Base-by-base conservation (phyloP, 257 asterid species). In the Nemophila menziesii region DNA sequence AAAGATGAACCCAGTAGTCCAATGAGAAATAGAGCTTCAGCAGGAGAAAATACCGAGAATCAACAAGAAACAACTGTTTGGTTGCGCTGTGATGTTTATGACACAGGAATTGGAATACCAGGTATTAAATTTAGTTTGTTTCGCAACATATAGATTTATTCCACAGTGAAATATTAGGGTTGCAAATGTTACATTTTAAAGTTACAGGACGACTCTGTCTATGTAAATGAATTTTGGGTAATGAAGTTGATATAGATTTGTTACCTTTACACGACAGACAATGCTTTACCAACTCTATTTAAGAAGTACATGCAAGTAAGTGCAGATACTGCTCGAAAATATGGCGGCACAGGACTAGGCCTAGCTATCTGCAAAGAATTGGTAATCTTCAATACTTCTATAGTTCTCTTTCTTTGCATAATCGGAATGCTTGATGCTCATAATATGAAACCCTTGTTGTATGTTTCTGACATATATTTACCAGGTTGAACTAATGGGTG, bases 401-500 rank as follows among this genome's bases (percentile, higher is more conserved):
- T n/a, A 12, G 24, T 34, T 20, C 4, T 2, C 11, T 21, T 16
- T 11, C n/a, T 33, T 6, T 22, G 20, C 22, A 37, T 38, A n/a
- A 7, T 39, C 19, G 43, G 3, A 39, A 39, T 39, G 20, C 17
- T 39, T 16, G 17, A 9, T 39, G 20, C 20, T 39, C 2, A n/a
- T 39, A 20, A n/a, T 39, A 21, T 9, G 21, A 1, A 43, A 19
- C 16, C 8, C 36, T 9, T 38, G 14, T 16, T 39, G n/a, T 41
- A 26, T 11, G 16, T 52, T 16, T 22, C 17, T 19, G 21, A n/a
- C 16, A 44, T 52, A 36, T 22, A 16, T 33, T 47, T 48, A 44
- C 63, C 68, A 80, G 94, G 96, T 79, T 61, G 96, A 86, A 69
- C 96, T 86, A 51, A 86, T 86, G 96, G 96, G 96, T 8, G 96